Evolutionary conservation across 2,329 filamentous ascomycete genomes (phyloP), one percentile per base, ranked within the genome.

Genomic region (Juglanconis oblonga): DNA sequence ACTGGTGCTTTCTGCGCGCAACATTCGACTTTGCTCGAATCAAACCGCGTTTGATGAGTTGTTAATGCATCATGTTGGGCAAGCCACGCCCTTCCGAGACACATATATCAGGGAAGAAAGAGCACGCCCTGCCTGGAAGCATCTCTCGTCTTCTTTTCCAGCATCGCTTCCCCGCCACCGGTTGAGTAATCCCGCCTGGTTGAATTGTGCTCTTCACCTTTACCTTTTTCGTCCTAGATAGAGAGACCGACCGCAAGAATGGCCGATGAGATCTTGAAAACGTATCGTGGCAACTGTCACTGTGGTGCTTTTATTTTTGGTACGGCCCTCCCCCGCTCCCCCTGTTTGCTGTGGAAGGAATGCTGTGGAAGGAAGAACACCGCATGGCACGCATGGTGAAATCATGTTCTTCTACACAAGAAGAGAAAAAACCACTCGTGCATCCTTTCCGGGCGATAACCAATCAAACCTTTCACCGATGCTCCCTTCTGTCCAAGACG

Each of bases 231-330:
- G 7, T 14, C 29, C n/a, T 14, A 0, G 14, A 29, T 56, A 29
- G 29, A 44, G 11, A 5, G 24, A 5, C 35, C 49, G 48, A 14
- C 7, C 9, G 32, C 8, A 24, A 58, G n/a, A 6, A 64, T 64
- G 62, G 47, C 52, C 14, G 59, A 48, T 14, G 50, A 59, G 35
- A 14, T 13, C 10, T 63, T 68, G 47, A 72, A 74, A 63, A 78
- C 76, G 13, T 82, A 85, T 70, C 75, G 82, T 29, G 83, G 81
- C 69, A 85, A 81, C 70, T 86, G 83, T 74, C 82, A 85, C 69
- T 86, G 83, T 69, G 78, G 75, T 5, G 74, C 76, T 44, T 83
- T 81, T 64, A 73, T 83, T 63, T 86, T 79, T 68, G 80, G 81
- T 67, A 67, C 76, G 57, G 69, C 74, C 3, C 50, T 86, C 11